Conservation (phyloP, 495 filamentous ascomycete genomes). For the Rostrohypoxylon terebratum region DNA sequence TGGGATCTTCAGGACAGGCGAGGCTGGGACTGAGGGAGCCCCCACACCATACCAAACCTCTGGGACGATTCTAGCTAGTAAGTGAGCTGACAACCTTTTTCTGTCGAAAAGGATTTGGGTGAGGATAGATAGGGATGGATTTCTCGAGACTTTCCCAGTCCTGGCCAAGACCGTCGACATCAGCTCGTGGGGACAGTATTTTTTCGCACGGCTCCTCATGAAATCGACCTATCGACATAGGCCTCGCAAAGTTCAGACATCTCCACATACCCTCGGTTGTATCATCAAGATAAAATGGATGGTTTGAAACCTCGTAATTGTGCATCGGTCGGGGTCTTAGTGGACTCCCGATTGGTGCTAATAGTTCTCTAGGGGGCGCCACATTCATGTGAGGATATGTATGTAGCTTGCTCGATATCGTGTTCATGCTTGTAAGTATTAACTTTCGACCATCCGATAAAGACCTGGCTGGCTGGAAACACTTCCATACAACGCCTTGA, state of each 20-base stretch:
- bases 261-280: conserved; percentile 5
- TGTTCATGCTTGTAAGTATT: neutral
- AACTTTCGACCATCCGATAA: neutral
- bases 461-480: neutral
- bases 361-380: neutral
- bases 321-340: neutral
- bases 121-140: neutral
- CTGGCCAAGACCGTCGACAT: neutral
- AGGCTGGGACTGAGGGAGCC: conserved; percentile 3
- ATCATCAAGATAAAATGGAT: conserved; percentile 6
- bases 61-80: conserved; percentile 2
- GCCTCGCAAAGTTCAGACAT: neutral
- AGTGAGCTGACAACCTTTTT: neutral
- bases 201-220: neutral
- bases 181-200: neutral
- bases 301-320: conserved; percentile 7
- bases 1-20: conserved; percentile 1
- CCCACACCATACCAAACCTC: conserved; percentile 16
- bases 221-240: neutral
- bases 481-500: conserved; percentile 5
- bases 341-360: conserved; percentile 5
- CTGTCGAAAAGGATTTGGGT: neutral
- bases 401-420: neutral
- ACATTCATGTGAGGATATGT: conserved; percentile 1
- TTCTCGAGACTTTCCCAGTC: neutral